Percentiles rank a stretch among this genome's conserved stretches.
phyloP scores from a whole-genome alignment of 345 rosid genomes.

The Bruguiera sexangula region DNA sequence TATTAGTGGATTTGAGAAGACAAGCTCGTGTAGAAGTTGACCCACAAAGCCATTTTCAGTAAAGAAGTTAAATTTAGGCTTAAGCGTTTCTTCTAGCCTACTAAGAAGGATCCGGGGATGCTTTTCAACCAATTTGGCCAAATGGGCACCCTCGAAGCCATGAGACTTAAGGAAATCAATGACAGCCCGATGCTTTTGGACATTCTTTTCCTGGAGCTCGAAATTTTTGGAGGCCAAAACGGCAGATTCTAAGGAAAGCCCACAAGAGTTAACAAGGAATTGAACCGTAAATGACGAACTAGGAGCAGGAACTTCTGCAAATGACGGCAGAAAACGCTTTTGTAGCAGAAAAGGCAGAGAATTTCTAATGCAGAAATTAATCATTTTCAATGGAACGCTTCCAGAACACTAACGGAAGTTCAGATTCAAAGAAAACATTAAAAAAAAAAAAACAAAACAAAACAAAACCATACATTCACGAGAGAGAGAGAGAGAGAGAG shows the following conservation, averaged over 20 bases:
- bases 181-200: slow-evolving; percentile 6
- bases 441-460: too few relatives aligned
- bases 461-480: too few relatives aligned
- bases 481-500: too few relatives aligned
- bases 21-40: slow-evolving; percentile 14
- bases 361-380: not conserved
- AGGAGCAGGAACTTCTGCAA: not conserved
- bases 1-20: slow-evolving; percentile 15
- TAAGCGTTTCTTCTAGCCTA: slow-evolving; percentile 8
- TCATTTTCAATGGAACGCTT: not conserved
- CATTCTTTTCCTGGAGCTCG: slow-evolving; percentile 9
- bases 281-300: slow-evolving; percentile 10
- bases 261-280: slow-evolving; percentile 25
- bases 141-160: slow-evolving; percentile 17
- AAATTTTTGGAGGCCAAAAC: slow-evolving; percentile 15
- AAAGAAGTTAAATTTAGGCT: slow-evolving; percentile 23
- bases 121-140: slow-evolving; percentile 17
- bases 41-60: slow-evolving; percentile 17
- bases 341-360: not conserved
- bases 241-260: slow-evolving; percentile 23
- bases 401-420: not conserved
- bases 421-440: too few relatives aligned
- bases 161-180: slow-evolving; percentile 11
- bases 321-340: not conserved
- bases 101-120: slow-evolving; percentile 7